Conservation (phyloP, 139 green algal genomes). For the Closterium sp. region DNA sequence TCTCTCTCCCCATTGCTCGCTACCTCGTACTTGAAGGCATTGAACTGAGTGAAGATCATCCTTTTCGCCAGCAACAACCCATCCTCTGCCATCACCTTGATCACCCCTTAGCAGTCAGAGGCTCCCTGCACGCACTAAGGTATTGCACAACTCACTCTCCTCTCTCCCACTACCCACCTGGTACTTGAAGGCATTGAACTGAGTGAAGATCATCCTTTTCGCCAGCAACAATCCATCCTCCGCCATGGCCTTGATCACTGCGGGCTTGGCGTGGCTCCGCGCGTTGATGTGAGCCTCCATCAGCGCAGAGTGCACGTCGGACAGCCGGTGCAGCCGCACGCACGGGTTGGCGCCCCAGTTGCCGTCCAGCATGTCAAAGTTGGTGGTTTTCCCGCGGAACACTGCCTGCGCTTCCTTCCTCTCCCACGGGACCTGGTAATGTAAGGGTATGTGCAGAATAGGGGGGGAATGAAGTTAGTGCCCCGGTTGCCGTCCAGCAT, state of each 20-base stretch:
- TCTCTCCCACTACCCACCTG: background rate
- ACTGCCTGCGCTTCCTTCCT: constrained; percentile 2
- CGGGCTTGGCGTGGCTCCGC: constrained; percentile 4
- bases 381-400: constrained; percentile 27
- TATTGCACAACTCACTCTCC: too few species aligned
- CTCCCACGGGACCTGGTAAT: constrained; percentile 8
- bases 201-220: constrained; percentile 8
- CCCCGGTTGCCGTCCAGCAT: constrained; percentile 24
- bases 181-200: constrained; percentile 20
- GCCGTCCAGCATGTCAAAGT: constrained; percentile 28
- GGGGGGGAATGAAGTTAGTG: too few species aligned
- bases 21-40: background rate
- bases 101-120: too few species aligned
- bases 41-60: background rate
- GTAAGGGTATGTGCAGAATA: too few species aligned
- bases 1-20: too few species aligned
- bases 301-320: constrained; percentile 10
- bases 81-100: too few species aligned
- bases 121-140: too few species aligned
- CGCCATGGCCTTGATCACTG: constrained; percentile 2
- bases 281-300: constrained; percentile 14
- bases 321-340: constrained; percentile 16
- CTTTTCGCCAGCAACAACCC: too few species aligned
- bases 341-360: constrained; percentile 28
- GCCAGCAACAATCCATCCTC: constrained; percentile 16